phyloP scores from a whole-genome alignment of 139 green algal species.

The Chlamydomonas applanata region DNA sequence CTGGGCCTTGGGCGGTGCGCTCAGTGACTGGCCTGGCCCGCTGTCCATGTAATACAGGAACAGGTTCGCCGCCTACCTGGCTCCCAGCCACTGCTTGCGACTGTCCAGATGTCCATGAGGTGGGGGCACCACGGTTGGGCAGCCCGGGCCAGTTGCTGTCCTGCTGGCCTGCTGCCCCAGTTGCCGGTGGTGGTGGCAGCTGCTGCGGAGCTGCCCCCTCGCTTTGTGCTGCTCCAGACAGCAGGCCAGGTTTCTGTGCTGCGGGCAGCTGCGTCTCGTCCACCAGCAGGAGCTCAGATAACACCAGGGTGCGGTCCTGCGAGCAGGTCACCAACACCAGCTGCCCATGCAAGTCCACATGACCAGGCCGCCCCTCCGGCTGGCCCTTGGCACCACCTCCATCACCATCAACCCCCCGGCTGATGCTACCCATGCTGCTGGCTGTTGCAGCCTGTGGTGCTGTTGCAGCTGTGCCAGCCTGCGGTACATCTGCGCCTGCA shows the following conservation, averaged over 20 bases:
- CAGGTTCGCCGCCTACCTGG: too few relatives aligned
- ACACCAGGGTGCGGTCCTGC: constrained; percentile 24
- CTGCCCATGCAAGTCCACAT: not conserved
- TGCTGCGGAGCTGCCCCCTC: not conserved
- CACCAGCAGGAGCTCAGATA: constrained; percentile 9
- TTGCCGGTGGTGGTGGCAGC: too few relatives aligned
- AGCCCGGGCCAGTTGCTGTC: too few relatives aligned
- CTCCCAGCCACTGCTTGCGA: too few relatives aligned
- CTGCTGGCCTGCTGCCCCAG: too few relatives aligned
- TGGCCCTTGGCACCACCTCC: not conserved
- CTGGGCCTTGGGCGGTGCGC: not conserved
- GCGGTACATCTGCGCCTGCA: too few relatives aligned
- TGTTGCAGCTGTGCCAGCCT: too few relatives aligned
- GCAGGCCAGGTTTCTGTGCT: not conserved
- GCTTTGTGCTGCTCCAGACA: too few relatives aligned
- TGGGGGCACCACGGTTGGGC: too few relatives aligned
- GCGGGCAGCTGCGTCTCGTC: not conserved
- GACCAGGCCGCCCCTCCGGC: not conserved
- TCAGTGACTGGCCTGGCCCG: not conserved
- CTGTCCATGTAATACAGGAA: not conserved
- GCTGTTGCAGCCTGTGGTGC: too few relatives aligned
- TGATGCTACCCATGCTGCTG: too few relatives aligned
- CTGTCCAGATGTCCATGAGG: too few relatives aligned
- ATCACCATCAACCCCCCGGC: not conserved
- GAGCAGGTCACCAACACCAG: constrained; percentile 22